Base-by-base conservation (phyloP, 768 basidiomycete genomes). In the Zangia roseola region DNA sequence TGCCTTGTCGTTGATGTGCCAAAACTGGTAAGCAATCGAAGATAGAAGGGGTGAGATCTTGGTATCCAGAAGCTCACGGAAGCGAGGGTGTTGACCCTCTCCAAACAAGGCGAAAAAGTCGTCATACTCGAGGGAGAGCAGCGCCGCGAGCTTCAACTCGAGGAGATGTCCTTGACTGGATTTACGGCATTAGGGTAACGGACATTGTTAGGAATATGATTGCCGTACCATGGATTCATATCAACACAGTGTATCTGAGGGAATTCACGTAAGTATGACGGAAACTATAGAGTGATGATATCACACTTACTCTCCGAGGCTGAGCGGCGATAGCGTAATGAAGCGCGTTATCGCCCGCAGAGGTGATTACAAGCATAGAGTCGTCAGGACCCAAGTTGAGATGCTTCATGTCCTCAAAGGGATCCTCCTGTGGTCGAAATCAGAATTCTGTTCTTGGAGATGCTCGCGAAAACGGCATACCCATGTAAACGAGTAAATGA, bases 301-400 rank as follows among this genome's bases (percentile, higher is more conserved):
- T 36, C 28, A 42, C 38, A 58, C 74, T 41, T 51, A 80, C 78
- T 40, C 78, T 71, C 47, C 78, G 72, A 3, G 84, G 84, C 25
- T 73, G 63, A 2, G 80, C 81, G n/a, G 74, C 75, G 47, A 86
- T 82, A 8, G 86, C 86, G 54, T 91, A 91, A 61, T 89, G 86
- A 30, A 91, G 70, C 3, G 86, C 84, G 62, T 91, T 91, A 65
- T 89, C 88, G 0, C 88, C 88, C 3, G 86, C 88, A 43, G 81
- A 83, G 1, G 87, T 89, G 57, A 91, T 88, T 16, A 83, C 81
- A 12, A 90, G 74, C 61, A 90, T 76, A 1, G 80, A 76, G 67
- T 91, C 88, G 12, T 83, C 74, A 30, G 68, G 64, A 17, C 77
- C 75, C 48, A 90, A 64, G 14, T 81, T 60, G 6, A 91, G 69